Evolutionary conservation across 768 basidiomycete species (phyloP).

Genomic region (Tylopilus cervinicoccineus): DNA sequence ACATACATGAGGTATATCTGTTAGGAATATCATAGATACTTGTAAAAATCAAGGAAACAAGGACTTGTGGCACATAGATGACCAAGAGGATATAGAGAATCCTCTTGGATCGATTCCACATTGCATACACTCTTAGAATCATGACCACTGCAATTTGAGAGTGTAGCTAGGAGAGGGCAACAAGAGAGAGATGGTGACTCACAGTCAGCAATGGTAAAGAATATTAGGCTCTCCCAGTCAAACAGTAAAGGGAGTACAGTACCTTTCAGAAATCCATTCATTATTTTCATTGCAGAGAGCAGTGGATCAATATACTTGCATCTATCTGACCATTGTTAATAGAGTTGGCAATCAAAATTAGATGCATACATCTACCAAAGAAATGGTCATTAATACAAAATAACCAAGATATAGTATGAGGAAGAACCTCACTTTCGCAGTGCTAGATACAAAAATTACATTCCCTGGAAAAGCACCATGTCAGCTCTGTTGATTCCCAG

Average conservation of each 20-base stretch:
- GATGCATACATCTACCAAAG: not conserved
- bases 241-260: not conserved
- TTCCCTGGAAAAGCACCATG: not conserved
- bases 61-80: not conserved
- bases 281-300: not conserved
- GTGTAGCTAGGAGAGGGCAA: no score
- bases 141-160: not conserved
- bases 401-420: not conserved
- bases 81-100: not conserved
- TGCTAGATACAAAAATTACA: not conserved
- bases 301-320: not conserved
- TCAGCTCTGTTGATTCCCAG: not conserved
- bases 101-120: not conserved
- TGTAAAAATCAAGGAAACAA: not conserved
- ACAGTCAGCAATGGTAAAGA: not conserved
- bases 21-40: constrained; percentile 2
- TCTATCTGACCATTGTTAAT: not conserved
- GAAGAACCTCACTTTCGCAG: not conserved
- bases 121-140: no score
- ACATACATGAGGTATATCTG: constrained; percentile 3
- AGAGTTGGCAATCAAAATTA: not conserved
- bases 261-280: not conserved
- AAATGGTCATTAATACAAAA: not conserved
- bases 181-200: not conserved
- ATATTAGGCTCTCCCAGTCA: not conserved